Conservation (phyloP, 768 basidiomycete species). For the Strobilomyces confusus region DNA sequence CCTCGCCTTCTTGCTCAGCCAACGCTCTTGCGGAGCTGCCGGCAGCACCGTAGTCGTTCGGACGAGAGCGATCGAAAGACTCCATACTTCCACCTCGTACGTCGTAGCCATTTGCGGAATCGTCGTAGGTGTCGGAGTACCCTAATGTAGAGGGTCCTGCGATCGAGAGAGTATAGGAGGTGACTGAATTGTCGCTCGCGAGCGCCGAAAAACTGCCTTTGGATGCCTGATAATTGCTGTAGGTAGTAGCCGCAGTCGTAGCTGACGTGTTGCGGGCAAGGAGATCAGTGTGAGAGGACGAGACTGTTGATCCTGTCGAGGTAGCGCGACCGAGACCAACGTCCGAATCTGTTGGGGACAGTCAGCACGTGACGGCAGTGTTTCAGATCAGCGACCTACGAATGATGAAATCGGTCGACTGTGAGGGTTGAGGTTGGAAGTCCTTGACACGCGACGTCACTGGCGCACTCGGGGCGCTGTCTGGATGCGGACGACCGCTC, state of each 20-base stretch:
- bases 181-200: conserved; percentile 12
- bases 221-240: conserved; percentile 14
- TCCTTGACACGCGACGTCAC: conserved; percentile 20
- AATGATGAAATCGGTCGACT: conserved; percentile 19
- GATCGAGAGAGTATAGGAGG: conserved; percentile 17
- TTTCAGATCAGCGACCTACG: conserved; percentile 18
- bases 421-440: conserved; percentile 13
- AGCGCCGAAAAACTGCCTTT: conserved; percentile 17
- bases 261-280: conserved; percentile 25
- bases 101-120: conserved; percentile 18
- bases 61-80: conserved; percentile 24
- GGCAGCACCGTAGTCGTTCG: conserved; percentile 17
- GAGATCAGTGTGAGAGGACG: conserved; percentile 23
- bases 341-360: conserved; percentile 15
- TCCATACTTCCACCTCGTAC: conserved; percentile 22
- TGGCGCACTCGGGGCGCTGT: conserved; percentile 7
- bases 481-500: conserved; percentile 12
- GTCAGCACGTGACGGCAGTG: conserved; percentile 1
- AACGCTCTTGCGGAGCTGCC: conserved; percentile 16
- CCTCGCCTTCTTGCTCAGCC: conserved; percentile 28
- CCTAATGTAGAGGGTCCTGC: conserved; percentile 24
- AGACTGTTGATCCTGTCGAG: conserved; percentile 27
- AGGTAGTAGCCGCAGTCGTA: conserved; percentile 24
- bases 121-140: conserved; percentile 13
- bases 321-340: conserved; percentile 23